These are phyloP conservation scores for Fusarium nurragi DNA, from an alignment of 2,329 filamentous ascomycete species.

Conservation along the genomic window DNA sequence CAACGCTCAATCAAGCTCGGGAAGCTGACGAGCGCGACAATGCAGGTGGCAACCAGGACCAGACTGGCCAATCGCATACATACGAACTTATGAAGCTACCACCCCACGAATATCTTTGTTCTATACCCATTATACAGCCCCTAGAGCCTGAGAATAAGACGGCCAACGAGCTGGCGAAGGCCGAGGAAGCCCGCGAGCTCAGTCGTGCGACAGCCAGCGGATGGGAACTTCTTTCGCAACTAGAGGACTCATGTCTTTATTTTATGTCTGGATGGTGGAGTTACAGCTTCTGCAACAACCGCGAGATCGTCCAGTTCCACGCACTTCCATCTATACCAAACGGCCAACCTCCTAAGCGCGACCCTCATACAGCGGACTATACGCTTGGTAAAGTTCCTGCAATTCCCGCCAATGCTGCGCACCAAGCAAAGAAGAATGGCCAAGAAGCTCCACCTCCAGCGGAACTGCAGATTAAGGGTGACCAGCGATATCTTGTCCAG, in stretches of 20 bases:
- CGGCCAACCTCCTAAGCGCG: constrained; percentile 78
- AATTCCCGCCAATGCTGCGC: constrained; percentile 46
- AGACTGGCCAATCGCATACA: constrained; percentile 46
- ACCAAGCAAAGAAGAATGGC: constrained; percentile 36
- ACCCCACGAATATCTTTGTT: constrained; percentile 81
- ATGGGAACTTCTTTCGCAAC: constrained; percentile 79
- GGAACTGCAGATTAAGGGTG: constrained; percentile 81
- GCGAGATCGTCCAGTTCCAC: constrained; percentile 90
- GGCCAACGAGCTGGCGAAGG: constrained; percentile 72
- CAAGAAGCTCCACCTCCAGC: constrained; percentile 56
- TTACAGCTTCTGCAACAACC: constrained; percentile 92
- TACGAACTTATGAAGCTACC: constrained; percentile 82
- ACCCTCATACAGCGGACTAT: constrained; percentile 79
- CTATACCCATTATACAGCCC: constrained; percentile 76
- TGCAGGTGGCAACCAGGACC: constrained; percentile 34
- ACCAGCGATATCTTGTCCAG: constrained; percentile 87
- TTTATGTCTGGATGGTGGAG: constrained; percentile 91
- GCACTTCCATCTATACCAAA: constrained; percentile 74
- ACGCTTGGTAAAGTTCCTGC: constrained; percentile 70
- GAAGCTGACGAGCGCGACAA: constrained; percentile 46
- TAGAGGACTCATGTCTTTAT: constrained; percentile 87
- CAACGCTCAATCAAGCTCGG: constrained; percentile 50
- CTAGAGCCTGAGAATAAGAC: constrained; percentile 68
- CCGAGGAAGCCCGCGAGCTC: constrained; percentile 83
- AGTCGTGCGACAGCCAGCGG: constrained; percentile 79